phyloP scores from a whole-genome alignment of 208 protist genomes.

The Tritrichomonas foetus region DNA sequence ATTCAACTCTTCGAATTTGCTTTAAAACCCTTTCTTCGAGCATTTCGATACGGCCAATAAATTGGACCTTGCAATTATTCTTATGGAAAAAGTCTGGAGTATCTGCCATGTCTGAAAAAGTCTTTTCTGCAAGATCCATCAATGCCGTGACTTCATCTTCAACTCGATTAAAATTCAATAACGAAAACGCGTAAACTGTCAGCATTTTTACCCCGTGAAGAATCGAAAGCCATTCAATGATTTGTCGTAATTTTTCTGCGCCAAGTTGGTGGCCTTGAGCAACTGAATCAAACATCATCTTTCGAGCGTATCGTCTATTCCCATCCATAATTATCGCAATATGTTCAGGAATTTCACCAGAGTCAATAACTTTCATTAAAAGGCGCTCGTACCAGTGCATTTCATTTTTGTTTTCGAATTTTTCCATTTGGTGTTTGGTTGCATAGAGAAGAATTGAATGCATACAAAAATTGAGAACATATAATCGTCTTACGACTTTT shows the following conservation, averaged over 20 bases:
- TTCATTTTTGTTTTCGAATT: neutral
- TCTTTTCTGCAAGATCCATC: neutral
- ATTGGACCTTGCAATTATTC: neutral
- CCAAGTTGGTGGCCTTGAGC: neutral
- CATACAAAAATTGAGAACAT: no score
- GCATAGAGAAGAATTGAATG: no score
- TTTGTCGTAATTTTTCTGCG: conserved; percentile 18
- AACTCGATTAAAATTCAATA: neutral
- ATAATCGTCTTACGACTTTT: no score
- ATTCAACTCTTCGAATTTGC: neutral
- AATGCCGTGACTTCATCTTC: neutral
- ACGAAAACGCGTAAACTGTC: neutral
- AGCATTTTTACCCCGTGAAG: neutral
- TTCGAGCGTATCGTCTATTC: conserved; percentile 44
- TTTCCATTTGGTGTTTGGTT: no score
- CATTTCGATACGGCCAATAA: neutral
- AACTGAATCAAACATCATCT: neutral
- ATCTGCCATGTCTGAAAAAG: neutral
- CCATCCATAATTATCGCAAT: conserved; percentile 48
- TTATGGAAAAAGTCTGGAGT: neutral
- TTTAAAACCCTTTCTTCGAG: neutral
- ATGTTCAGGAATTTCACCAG: conserved; percentile 37
- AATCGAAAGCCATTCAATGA: neutral
- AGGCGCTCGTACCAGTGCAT: conserved; percentile 32
- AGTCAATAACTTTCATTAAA: neutral